A percentile compares a stretch with the other conserved stretches of the same genome.
Conservation (phyloP, 2,329 filamentous ascomycete species). For the Ceratocystis cacaofunesta region DNA sequence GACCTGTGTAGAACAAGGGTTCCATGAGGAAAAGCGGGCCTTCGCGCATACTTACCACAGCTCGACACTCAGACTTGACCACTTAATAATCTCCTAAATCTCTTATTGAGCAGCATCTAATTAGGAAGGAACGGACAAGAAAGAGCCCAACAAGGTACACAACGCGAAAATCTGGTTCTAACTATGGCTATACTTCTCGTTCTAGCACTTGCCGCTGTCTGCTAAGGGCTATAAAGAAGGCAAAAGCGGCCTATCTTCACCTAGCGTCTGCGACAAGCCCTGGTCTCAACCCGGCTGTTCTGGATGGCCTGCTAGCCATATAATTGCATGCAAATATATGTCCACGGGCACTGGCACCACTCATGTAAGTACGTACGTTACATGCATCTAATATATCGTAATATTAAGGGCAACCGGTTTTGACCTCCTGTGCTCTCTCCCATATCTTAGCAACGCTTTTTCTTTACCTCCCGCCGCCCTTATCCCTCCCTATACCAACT, state of each 20-base stretch:
- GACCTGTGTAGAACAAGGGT: not conserved
- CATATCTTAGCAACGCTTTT: not conserved
- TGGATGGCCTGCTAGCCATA: not conserved
- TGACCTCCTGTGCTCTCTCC: not conserved
- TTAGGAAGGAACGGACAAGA: not conserved
- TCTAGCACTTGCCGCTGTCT: not conserved
- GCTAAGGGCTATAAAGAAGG: not conserved
- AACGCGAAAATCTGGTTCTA: not conserved
- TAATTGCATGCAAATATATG: not conserved
- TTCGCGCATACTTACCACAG: not conserved
- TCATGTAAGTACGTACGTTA: not conserved
- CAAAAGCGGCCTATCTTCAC: not conserved
- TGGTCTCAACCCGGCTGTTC: not conserved
- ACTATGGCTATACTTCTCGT: not conserved
- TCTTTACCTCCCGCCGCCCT: not conserved
- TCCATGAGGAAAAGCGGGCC: slow-evolving; percentile 1
- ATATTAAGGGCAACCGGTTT: not conserved
- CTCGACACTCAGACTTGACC: too few relatives aligned
- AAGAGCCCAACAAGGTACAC: not conserved
- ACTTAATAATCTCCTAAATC: too few relatives aligned
- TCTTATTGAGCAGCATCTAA: not conserved
- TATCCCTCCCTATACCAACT: not conserved
- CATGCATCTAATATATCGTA: not conserved
- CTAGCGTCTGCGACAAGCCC: not conserved
- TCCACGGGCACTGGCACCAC: not conserved